Conservation (phyloP, 768 basidiomycete species). For the Sporobolomyces pararoseus region DNA sequence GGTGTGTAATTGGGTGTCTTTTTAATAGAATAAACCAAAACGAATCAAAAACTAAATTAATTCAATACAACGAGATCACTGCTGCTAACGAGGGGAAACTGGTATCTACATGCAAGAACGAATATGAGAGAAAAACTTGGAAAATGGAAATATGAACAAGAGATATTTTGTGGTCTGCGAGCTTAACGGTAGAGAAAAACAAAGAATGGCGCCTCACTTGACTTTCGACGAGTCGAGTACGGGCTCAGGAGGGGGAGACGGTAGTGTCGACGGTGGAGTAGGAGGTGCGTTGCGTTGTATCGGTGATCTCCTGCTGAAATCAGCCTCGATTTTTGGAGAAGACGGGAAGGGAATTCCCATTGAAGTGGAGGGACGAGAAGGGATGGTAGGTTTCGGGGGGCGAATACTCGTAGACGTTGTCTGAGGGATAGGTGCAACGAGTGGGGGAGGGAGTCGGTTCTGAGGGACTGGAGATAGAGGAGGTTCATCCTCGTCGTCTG, state of each 20-base stretch:
- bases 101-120: too few relatives aligned
- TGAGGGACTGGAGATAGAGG: not conserved
- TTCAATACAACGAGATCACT: not conserved
- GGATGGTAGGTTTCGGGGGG: constrained; percentile 15
- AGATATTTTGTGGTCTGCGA: not conserved
- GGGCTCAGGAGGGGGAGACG: constrained; percentile 9
- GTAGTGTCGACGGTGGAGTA: not conserved
- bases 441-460: not conserved
- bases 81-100: too few relatives aligned
- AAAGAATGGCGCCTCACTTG: too few relatives aligned
- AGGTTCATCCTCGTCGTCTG: not conserved
- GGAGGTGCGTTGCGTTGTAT: not conserved
- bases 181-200: not conserved
- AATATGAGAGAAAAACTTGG: too few relatives aligned
- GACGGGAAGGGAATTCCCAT: constrained; percentile 20
- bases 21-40: not conserved
- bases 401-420: not conserved
- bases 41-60: not conserved
- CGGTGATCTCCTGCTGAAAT: not conserved
- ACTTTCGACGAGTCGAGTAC: not conserved
- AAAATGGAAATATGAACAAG: not conserved
- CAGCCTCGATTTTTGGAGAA: not conserved
- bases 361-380: constrained; percentile 16
- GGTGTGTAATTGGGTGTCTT: too few relatives aligned
- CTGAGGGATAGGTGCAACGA: too few relatives aligned